Conservation (phyloP, 495 filamentous ascomycete genomes). For the Penicillium soppii region DNA sequence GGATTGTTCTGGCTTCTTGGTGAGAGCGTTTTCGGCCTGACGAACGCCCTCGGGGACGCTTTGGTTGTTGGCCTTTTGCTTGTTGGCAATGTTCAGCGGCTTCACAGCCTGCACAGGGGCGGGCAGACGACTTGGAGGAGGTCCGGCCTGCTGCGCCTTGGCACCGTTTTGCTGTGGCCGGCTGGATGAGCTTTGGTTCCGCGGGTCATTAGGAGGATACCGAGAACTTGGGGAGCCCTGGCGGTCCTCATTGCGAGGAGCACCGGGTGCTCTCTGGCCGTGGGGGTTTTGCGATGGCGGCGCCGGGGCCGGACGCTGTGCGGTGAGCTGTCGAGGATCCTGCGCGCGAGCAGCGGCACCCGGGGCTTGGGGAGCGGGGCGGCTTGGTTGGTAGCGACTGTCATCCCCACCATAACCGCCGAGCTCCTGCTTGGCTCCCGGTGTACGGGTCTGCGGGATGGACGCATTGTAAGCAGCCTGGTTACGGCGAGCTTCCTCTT, state of each 20-base stretch:
- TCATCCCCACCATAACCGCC: conserved; percentile 60
- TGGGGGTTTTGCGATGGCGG: conserved; percentile 40
- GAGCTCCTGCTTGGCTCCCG: conserved; percentile 85
- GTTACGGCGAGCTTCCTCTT: conserved; percentile 52
- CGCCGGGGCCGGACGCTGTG: conserved; percentile 58
- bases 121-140: conserved; percentile 54
- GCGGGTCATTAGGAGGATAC: conserved; percentile 38
- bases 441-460: conserved; percentile 70
- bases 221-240: conserved; percentile 34
- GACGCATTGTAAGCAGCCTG: conserved; percentile 85
- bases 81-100: conserved; percentile 85
- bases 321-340: conserved; percentile 47
- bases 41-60: conserved; percentile 62
- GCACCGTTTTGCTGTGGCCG: conserved; percentile 37
- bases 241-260: conserved; percentile 28
- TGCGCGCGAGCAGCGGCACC: conserved; percentile 37
- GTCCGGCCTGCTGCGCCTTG: conserved; percentile 38
- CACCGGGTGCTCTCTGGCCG: conserved; percentile 23
- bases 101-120: conserved; percentile 72
- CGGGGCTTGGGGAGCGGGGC: conserved; percentile 59
- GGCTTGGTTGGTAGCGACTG: conserved; percentile 77
- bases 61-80: conserved; percentile 55
- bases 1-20: conserved; percentile 69
- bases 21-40: conserved; percentile 78
- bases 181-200: conserved; percentile 47